These are phyloP conservation scores for Astragalus glycyphyllos DNA, from an alignment of 306 rosid species.

Conservation along the genomic window DNA sequence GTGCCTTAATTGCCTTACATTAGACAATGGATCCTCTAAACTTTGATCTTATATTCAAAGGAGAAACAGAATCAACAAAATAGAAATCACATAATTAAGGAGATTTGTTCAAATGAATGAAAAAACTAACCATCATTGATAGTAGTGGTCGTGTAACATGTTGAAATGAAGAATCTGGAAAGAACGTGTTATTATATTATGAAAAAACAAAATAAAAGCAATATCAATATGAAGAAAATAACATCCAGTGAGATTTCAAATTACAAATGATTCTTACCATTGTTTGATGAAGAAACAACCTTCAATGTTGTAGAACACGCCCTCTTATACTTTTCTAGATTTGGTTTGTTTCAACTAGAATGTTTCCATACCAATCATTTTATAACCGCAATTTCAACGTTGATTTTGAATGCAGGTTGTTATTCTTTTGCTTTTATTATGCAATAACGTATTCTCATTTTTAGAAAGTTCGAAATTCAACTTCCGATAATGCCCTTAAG, in stretches of 20 bases:
- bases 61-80: no score
- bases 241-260: not conserved
- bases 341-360: slow-evolving; percentile 38
- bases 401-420: slow-evolving; percentile 24
- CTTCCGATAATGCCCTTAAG: not conserved
- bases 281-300: slow-evolving; percentile 23
- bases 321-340: slow-evolving; percentile 46
- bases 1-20: no score
- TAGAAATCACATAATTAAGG: not conserved
- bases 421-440: slow-evolving; percentile 28
- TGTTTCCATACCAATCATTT: slow-evolving; percentile 46
- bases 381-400: slow-evolving; percentile 28
- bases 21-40: no score
- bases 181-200: slow-evolving; percentile 20
- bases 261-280: slow-evolving; percentile 20
- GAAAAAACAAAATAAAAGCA: slow-evolving; percentile 5
- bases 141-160: slow-evolving; percentile 25
- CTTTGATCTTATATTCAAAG: no score
- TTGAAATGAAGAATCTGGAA: slow-evolving; percentile 38
- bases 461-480: slow-evolving; percentile 8
- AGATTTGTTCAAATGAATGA: not conserved
- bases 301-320: not conserved
- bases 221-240: not conserved
- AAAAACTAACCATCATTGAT: slow-evolving; percentile 18
- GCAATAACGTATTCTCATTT: slow-evolving; percentile 26